Conservation (phyloP, 495 filamentous ascomycete species). For the Aspergillus leporis region DNA sequence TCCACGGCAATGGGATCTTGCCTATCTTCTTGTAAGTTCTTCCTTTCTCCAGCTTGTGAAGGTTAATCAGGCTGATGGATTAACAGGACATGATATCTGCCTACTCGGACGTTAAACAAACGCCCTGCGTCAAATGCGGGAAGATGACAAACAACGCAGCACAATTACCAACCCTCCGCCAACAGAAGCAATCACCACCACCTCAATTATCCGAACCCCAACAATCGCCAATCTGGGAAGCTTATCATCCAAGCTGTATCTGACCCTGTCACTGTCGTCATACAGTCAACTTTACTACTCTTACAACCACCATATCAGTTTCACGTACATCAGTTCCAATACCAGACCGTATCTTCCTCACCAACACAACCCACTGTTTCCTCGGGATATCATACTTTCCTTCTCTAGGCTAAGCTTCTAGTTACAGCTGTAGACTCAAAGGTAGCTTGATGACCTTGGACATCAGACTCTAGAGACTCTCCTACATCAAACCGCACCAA, state of each 20-base stretch:
- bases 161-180: conserved; percentile 40
- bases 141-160: conserved; percentile 39
- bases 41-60: not conserved
- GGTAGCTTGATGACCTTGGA: no score
- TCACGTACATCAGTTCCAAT: not conserved
- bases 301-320: not conserved
- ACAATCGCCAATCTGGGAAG: conserved; percentile 23
- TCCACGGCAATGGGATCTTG: conserved; percentile 44
- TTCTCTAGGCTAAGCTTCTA: not conserved
- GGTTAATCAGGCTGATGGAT: not conserved
- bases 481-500: no score
- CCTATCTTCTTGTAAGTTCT: conserved; percentile 40
- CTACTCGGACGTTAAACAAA: conserved; percentile 42
- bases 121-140: conserved; percentile 40
- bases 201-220: not conserved
- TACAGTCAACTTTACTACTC: not conserved
- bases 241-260: conserved; percentile 29
- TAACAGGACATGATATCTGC: conserved; percentile 44
- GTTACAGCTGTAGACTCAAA: not conserved
- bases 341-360: not conserved
- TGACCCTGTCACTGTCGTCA: conserved; percentile 7
- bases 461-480: no score
- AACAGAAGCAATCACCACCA: conserved; percentile 9
- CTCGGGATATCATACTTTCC: not conserved
- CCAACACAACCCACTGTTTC: not conserved